Evolutionary conservation across 345 rosid species (phyloP).

Genomic region (Salix udensis): DNA sequence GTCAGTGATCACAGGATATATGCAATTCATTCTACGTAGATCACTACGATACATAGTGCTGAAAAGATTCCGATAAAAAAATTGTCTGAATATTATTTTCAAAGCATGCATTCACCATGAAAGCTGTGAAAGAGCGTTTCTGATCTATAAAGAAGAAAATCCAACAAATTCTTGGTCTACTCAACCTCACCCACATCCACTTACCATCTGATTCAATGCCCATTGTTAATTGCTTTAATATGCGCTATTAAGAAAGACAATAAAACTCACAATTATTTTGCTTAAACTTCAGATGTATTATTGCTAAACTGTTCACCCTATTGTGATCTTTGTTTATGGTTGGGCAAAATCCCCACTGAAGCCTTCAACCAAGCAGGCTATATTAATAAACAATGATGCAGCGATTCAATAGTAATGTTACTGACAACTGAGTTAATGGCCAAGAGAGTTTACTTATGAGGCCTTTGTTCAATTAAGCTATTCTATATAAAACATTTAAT

Average conservation of each 20-base stretch:
- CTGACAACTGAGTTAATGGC: not conserved
- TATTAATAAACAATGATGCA: not conserved
- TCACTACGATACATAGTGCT: not conserved
- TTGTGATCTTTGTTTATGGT: no score
- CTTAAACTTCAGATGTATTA: no score
- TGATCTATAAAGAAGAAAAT: not conserved
- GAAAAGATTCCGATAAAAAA: not conserved
- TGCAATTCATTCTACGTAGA: conserved; percentile 2
- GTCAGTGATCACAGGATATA: conserved; percentile 7
- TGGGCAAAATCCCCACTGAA: no score
- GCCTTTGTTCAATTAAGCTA: not conserved
- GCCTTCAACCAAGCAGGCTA: no score
- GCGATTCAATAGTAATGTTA: not conserved
- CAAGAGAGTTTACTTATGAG: not conserved
- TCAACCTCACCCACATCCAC: no score
- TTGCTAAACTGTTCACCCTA: no score
- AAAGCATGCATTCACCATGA: not conserved
- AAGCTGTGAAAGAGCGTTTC: not conserved
- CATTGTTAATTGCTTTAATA: no score
- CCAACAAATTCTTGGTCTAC: not conserved
- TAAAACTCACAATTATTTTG: no score
- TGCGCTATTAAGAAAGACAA: no score
- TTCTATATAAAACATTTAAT: not conserved
- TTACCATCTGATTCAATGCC: no score
- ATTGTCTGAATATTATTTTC: not conserved